These are phyloP conservation scores for Kodamaea laetipori DNA, from an alignment of 805 yeast genomes.

Conservation along the genomic window DNA sequence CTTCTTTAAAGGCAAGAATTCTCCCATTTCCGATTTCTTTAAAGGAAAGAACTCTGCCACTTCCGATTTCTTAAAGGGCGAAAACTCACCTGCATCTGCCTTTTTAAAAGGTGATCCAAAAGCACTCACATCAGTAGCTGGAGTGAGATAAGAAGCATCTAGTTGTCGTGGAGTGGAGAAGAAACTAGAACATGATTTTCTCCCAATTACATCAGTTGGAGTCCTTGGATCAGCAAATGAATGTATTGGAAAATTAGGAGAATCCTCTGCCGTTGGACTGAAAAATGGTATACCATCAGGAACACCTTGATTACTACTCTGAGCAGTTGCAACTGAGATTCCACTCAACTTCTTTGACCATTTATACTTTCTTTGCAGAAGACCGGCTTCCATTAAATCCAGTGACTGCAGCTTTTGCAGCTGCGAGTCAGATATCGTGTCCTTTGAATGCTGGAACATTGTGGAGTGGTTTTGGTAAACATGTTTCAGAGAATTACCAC, in stretches of 20 bases:
- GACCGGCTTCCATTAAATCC: no score
- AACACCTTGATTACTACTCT: neutral
- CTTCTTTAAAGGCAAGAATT: no score
- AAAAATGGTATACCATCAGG: neutral
- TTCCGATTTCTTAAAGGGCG: neutral
- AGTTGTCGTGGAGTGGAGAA: neutral
- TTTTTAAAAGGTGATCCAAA: neutral
- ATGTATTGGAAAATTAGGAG: neutral
- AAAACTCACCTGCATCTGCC: neutral
- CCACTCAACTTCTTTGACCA: constrained; percentile 2
- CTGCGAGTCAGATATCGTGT: neutral
- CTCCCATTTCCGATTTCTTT: no score
- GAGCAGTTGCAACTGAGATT: neutral
- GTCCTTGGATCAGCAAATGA: neutral
- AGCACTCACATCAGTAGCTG: constrained; percentile 2
- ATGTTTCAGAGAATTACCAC: constrained; percentile 1
- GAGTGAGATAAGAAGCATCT: constrained; percentile 1
- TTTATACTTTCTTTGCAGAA: neutral
- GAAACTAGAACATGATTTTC: neutral
- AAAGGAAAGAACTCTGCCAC: neutral
- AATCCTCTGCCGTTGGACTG: neutral
- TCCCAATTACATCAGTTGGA: neutral
- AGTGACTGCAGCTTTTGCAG: no score
- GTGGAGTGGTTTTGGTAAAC: neutral
- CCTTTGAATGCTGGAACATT: neutral